These are phyloP conservation scores for Gossypium thurberi DNA, from an alignment of 345 rosid species.

Conservation along the genomic window DNA sequence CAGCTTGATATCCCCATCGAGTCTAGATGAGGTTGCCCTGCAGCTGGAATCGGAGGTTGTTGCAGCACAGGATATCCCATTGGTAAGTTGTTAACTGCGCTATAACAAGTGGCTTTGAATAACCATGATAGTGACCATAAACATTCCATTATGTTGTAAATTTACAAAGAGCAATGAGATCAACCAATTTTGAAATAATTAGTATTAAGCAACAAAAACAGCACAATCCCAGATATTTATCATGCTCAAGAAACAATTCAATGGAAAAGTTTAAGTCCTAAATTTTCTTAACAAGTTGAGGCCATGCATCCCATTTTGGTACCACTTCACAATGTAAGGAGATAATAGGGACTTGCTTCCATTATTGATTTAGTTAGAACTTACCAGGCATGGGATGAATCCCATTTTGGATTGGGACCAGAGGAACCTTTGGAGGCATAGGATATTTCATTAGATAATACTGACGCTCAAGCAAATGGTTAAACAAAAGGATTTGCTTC, in stretches of 20 bases:
- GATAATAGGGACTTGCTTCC: background rate
- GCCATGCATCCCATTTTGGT: conserved; percentile 68
- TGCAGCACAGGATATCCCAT: conserved; percentile 95
- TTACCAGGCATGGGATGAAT: conserved; percentile 90
- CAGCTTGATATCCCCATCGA: conserved; percentile 88
- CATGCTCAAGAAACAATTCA: background rate
- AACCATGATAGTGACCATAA: conserved; percentile 23
- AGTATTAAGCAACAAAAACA: background rate
- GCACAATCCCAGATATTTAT: background rate
- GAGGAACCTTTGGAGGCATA: conserved; percentile 68
- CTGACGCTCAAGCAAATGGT: conserved; percentile 86
- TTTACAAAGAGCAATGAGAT: background rate
- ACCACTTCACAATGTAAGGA: background rate
- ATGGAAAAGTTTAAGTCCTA: background rate
- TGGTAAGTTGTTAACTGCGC: conserved; percentile 96
- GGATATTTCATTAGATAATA: conserved; percentile 86
- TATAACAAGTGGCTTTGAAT: conserved; percentile 45
- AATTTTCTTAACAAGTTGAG: background rate
- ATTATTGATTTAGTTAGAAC: conserved; percentile 17
- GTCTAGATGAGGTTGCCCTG: conserved; percentile 83
- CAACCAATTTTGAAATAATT: background rate
- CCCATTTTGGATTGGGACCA: conserved; percentile 80
- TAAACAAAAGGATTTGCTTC: conserved; percentile 82
- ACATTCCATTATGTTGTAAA: background rate
- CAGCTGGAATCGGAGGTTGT: conserved; percentile 69